Evolutionary conservation across 2,329 filamentous ascomycete genomes (phyloP), one percentile per base, ranked within the genome.

Genomic region (Colletotrichum gigasporum): DNA sequence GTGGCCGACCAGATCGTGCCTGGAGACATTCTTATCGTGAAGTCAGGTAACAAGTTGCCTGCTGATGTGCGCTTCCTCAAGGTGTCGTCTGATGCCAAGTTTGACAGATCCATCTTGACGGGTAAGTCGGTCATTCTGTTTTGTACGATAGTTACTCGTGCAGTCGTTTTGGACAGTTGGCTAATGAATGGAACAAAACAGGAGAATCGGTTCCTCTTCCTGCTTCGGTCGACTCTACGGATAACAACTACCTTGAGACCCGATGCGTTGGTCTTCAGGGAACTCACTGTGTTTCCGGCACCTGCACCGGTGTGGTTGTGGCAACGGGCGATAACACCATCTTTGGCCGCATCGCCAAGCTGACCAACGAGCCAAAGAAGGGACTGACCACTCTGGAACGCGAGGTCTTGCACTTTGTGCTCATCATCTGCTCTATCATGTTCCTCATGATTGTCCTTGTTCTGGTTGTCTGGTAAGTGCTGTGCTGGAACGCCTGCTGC

Each of bases 241-340:
- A 93, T 70, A 80, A 84, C 37, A 93, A 93, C 74, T 93, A 92
- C 71, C 86, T 94, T 28, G 91, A 94, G 72, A 94, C 91, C 3
- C 86, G 87, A 54, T 91, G 88, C 69, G 92, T 94, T 55, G 91
- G 91, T 20, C 82, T 94, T 9, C 91, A 93, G 72, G 91, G 92
- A n/a, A 93, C 91, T 0, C 90, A 94, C 71, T 93, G 91, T 69
- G 87, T 91, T 4, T 88, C 88, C 6, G 91, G 91, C 3, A 88
- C 81, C 20, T 89, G 86, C 53, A 80, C 84, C 12, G 91, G 89
- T 16, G 77, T 94, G 9, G 89, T 92, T 2, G 87, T 94, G 10
- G 87, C 88, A 1, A 94, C 89, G 0, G 91, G 91, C 8, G 90
- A 93, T 72, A 81, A 79, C 12, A 93, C 91, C 0, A 88, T 94